These are phyloP conservation scores for Chiua sp. DNA, from an alignment of 1,284 basidiomycete genomes.

Conservation along the genomic window DNA sequence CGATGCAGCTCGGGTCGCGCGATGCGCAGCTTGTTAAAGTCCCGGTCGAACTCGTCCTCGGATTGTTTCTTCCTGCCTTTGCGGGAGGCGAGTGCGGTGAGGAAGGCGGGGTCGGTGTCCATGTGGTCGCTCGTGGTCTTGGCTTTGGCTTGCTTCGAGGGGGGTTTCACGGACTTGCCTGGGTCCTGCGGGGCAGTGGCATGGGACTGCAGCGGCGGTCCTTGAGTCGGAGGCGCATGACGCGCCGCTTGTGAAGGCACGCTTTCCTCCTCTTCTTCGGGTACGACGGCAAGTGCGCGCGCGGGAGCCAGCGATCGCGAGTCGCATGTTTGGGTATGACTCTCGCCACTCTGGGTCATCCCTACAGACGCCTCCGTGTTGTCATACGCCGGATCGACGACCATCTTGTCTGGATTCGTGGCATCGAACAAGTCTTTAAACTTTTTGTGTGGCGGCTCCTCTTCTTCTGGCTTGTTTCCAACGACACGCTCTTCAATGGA, in stretches of 20 bases:
- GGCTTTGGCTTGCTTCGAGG: slow-evolving; percentile 14
- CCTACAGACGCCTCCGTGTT: slow-evolving; percentile 14
- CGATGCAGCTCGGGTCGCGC: slow-evolving; percentile 64
- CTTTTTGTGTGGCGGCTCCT: slow-evolving; percentile 69
- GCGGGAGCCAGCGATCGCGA: slow-evolving; percentile 26
- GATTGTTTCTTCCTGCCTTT: slow-evolving; percentile 66
- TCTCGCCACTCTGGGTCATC: slow-evolving; percentile 23
- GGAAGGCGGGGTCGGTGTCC: slow-evolving; percentile 70
- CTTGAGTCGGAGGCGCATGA: slow-evolving; percentile 1
- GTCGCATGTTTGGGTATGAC: slow-evolving; percentile 41
- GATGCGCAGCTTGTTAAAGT: slow-evolving; percentile 84
- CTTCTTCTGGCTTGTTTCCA: slow-evolving; percentile 36
- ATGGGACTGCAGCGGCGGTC: not conserved
- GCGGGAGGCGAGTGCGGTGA: slow-evolving; percentile 75
- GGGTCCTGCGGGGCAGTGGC: not conserved
- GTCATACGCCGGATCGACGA: slow-evolving; percentile 22
- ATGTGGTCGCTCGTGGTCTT: slow-evolving; percentile 15
- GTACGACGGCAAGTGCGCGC: slow-evolving; percentile 43
- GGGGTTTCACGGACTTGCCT: not conserved
- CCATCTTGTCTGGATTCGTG: slow-evolving; percentile 55
- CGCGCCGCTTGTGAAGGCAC: slow-evolving; percentile 8
- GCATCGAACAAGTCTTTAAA: slow-evolving; percentile 75
- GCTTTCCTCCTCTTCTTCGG: slow-evolving; percentile 61
- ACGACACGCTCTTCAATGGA: slow-evolving; percentile 13
- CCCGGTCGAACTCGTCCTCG: slow-evolving; percentile 81